These are phyloP conservation scores for Puccinellia tenuiflora DNA, from an alignment of 176 grass and related monocot species.

Conservation along the genomic window DNA sequence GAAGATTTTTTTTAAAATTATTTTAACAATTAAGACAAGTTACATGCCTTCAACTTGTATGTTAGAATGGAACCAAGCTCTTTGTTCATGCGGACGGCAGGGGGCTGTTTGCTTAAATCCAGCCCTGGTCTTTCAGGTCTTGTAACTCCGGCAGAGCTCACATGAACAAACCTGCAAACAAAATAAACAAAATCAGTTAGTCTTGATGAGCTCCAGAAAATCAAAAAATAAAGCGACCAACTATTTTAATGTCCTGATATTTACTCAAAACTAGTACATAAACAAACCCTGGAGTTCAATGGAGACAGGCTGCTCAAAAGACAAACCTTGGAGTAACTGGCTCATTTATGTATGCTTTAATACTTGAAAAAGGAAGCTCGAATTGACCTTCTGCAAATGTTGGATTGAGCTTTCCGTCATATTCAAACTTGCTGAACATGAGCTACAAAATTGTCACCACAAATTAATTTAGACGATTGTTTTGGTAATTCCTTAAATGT, in stretches of 20 bases:
- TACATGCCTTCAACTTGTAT: constrained; percentile 80
- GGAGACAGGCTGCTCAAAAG: not conserved
- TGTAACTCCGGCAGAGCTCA: constrained; percentile 93
- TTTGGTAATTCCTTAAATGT: constrained; percentile 6
- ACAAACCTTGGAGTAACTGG: constrained; percentile 91
- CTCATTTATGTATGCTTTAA: constrained; percentile 74
- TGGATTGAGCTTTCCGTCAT: constrained; percentile 85
- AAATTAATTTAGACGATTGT: constrained; percentile 13
- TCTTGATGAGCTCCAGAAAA: not conserved
- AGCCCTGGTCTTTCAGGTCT: constrained; percentile 88
- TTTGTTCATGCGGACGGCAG: constrained; percentile 94
- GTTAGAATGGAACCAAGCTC: constrained; percentile 91
- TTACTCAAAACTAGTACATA: constrained; percentile 16
- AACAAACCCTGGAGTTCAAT: constrained; percentile 58
- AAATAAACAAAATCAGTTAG: not conserved
- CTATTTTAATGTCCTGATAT: constrained; percentile 13
- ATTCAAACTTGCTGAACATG: constrained; percentile 99
- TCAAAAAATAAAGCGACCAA: not conserved
- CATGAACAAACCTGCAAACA: constrained; percentile 73
- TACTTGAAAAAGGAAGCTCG: constrained; percentile 90
- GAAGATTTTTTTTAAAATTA: not conserved
- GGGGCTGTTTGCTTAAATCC: constrained; percentile 96
- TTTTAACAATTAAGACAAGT: not conserved
- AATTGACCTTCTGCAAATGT: constrained; percentile 93
- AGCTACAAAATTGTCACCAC: constrained; percentile 53